Evolutionary conservation across 805 yeast genomes (phyloP).

Genomic region (Cyberlindnera samutprakarnensis): DNA sequence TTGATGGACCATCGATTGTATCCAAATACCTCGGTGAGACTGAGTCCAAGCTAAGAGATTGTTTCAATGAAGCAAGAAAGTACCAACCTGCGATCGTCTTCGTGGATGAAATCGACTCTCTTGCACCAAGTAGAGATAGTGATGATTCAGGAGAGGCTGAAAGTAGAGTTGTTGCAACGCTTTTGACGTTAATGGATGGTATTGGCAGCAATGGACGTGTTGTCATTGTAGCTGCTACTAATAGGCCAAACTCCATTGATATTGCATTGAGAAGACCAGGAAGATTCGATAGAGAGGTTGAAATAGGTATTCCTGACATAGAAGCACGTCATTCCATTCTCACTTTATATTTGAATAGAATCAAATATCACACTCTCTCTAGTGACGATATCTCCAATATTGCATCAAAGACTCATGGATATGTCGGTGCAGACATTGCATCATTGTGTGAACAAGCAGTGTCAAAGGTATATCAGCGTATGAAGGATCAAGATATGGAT

Average conservation of each 20-base stretch:
- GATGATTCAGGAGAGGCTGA: slow-evolving; percentile 92
- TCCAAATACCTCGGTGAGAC: slow-evolving; percentile 94
- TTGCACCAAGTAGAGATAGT: slow-evolving; percentile 75
- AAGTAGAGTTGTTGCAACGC: slow-evolving; percentile 81
- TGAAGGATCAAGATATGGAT: slow-evolving; percentile 18
- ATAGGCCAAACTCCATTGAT: slow-evolving; percentile 61
- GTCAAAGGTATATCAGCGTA: slow-evolving; percentile 66
- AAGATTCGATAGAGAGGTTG: slow-evolving; percentile 82
- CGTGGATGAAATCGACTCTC: slow-evolving; percentile 89
- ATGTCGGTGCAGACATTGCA: slow-evolving; percentile 92
- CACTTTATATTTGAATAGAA: slow-evolving; percentile 44
- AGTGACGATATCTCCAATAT: slow-evolving; percentile 50
- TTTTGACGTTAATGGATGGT: slow-evolving; percentile 76
- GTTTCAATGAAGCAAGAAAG: slow-evolving; percentile 76
- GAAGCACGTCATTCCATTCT: slow-evolving; percentile 73
- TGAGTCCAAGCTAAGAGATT: slow-evolving; percentile 72
- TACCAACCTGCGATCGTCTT: slow-evolving; percentile 85
- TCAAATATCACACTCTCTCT: slow-evolving; percentile 43
- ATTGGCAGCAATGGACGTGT: slow-evolving; percentile 58
- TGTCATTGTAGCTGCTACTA: slow-evolving; percentile 69
- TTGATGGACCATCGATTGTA: slow-evolving; percentile 87
- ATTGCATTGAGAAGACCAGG: slow-evolving; percentile 80
- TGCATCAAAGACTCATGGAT: slow-evolving; percentile 86
- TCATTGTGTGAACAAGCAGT: slow-evolving; percentile 87
- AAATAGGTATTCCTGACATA: slow-evolving; percentile 86